Evolutionary conservation across 768 basidiomycete species (phyloP).

Genomic region (Rubroboletus satanas): DNA sequence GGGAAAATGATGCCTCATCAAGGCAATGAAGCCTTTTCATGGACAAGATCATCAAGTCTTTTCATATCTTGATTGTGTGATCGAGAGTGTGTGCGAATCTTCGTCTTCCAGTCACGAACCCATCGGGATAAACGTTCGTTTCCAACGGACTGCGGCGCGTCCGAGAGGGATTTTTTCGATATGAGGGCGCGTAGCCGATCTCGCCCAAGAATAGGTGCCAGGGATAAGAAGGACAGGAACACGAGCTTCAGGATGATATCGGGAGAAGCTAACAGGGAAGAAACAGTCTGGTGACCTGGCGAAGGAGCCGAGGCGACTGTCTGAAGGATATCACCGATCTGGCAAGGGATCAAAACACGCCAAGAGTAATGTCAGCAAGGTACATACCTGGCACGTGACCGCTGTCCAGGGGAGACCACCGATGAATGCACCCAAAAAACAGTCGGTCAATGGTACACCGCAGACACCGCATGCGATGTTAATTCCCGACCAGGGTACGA

Average conservation of each 20-base stretch:
- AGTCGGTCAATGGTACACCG: slow-evolving; percentile 71
- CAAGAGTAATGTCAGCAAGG: slow-evolving; percentile 11
- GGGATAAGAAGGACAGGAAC: slow-evolving; percentile 75
- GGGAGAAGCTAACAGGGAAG: slow-evolving; percentile 79
- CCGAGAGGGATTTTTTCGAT: slow-evolving; percentile 27
- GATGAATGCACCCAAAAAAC: slow-evolving; percentile 78
- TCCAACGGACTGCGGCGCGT: slow-evolving; percentile 14
- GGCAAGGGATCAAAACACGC: slow-evolving; percentile 19
- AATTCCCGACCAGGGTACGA: slow-evolving; percentile 96
- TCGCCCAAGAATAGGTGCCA: slow-evolving; percentile 81
- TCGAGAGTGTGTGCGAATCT: slow-evolving; percentile 52
- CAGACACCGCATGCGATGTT: slow-evolving; percentile 95
- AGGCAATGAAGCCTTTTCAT: slow-evolving; percentile 46
- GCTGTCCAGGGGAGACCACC: slow-evolving; percentile 87
- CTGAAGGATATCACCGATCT: slow-evolving; percentile 87
- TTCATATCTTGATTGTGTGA: slow-evolving; percentile 46
- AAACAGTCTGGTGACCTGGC: slow-evolving; percentile 72
- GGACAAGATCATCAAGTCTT: slow-evolving; percentile 48
- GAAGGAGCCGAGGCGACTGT: slow-evolving; percentile 72
- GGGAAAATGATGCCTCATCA: slow-evolving; percentile 18
- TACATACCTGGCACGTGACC: slow-evolving; percentile 78
- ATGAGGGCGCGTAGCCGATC: slow-evolving; percentile 61
- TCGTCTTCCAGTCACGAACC: slow-evolving; percentile 67
- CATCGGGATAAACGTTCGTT: slow-evolving; percentile 45
- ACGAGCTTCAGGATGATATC: slow-evolving; percentile 80